Conservation (phyloP, 75 land plant genomes). For the Chamaecyparis obtusa region DNA sequence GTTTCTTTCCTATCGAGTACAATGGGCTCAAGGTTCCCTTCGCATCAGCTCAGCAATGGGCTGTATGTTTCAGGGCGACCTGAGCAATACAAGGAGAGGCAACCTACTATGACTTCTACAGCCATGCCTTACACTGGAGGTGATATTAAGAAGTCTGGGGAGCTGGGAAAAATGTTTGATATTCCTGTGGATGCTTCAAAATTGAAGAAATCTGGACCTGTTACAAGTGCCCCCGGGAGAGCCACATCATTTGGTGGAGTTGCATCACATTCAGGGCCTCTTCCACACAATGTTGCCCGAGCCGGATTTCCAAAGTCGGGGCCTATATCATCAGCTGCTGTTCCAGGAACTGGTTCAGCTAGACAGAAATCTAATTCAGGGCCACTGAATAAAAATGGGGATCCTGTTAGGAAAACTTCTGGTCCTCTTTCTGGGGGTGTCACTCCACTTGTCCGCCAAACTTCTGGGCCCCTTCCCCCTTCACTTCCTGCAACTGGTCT, state of each 20-base stretch:
- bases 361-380: slow-evolving; percentile 40
- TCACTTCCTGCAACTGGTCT: slow-evolving; percentile 47
- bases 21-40: slow-evolving; percentile 66
- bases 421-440: slow-evolving; percentile 23
- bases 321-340: slow-evolving; percentile 23
- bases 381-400: slow-evolving; percentile 26
- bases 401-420: slow-evolving; percentile 16
- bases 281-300: slow-evolving; percentile 22
- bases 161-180: slow-evolving; percentile 59
- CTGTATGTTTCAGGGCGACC: slow-evolving; percentile 54
- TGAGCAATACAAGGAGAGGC: slow-evolving; percentile 49
- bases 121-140: slow-evolving; percentile 67
- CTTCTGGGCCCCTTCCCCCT: slow-evolving; percentile 44
- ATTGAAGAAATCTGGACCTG: slow-evolving; percentile 30
- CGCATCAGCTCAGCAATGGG: slow-evolving; percentile 55
- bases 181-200: slow-evolving; percentile 38
- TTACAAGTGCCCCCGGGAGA: slow-evolving; percentile 45
- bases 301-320: slow-evolving; percentile 33
- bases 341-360: slow-evolving; percentile 18
- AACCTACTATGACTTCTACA: slow-evolving; percentile 40
- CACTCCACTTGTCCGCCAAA: slow-evolving; percentile 13
- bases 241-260: slow-evolving; percentile 40
- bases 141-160: slow-evolving; percentile 54
- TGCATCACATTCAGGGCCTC: slow-evolving; percentile 46
- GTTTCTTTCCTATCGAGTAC: background rate